A percentile compares a stretch with the other conserved stretches of the same genome.
phyloP scores from a whole-genome alignment of 805 yeast genomes.

The Cyberlindnera saturnus region DNA sequence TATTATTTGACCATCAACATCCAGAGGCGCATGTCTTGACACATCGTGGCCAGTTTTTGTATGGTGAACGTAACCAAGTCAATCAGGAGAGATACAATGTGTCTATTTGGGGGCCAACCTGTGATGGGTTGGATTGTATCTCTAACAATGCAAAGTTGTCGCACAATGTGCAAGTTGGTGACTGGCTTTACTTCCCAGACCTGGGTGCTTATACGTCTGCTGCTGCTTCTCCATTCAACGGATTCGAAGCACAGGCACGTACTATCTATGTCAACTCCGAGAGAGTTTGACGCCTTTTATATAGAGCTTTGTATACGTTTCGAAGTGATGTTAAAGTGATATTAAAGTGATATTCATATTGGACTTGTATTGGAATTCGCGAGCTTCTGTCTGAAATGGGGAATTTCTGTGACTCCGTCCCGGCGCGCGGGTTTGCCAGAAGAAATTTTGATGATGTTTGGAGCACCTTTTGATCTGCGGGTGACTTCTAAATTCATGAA shows the following conservation, averaged over 20 bases:
- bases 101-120: slow-evolving; percentile 97
- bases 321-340: too few species aligned
- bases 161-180: slow-evolving; percentile 69
- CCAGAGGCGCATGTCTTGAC: slow-evolving; percentile 66
- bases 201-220: slow-evolving; percentile 91
- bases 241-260: slow-evolving; percentile 59
- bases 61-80: slow-evolving; percentile 22
- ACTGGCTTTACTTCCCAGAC: slow-evolving; percentile 82
- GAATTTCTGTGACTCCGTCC: too few species aligned
- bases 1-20: slow-evolving; percentile 83
- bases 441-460: too few species aligned
- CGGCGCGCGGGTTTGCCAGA: too few species aligned
- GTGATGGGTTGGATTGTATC: slow-evolving; percentile 93
- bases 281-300: not conserved
- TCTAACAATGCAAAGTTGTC: slow-evolving; percentile 46
- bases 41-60: slow-evolving; percentile 42
- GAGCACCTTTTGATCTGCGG: too few species aligned
- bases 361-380: too few species aligned
- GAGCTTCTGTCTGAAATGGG: too few species aligned
- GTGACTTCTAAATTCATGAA: too few species aligned
- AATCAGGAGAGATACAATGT: slow-evolving; percentile 29
- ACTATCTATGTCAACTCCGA: slow-evolving; percentile 58
- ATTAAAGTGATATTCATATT: not conserved
- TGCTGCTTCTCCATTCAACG: slow-evolving; percentile 91
- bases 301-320: too few species aligned